These are phyloP conservation scores for Pichia insulana DNA, from an alignment of 805 yeast genomes.

Conservation along the genomic window DNA sequence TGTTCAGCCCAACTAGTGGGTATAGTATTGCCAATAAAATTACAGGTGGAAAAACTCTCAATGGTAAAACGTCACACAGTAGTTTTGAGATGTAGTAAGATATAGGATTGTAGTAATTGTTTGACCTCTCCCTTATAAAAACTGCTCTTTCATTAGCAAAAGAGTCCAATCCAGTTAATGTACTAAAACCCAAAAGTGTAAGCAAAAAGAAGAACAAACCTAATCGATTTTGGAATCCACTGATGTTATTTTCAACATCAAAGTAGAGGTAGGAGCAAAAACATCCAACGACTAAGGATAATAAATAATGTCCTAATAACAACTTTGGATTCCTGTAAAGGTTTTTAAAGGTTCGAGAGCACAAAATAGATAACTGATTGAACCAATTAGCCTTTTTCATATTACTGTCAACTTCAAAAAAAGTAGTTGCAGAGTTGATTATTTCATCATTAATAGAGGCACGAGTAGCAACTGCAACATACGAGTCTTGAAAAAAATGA, in stretches of 20 bases:
- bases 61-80: conserved; percentile 84
- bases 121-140: conserved; percentile 87
- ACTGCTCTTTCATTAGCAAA: conserved; percentile 84
- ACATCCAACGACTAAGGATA: conserved; percentile 67
- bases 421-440: conserved; percentile 10
- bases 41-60: conserved; percentile 87
- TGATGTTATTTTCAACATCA: conserved; percentile 75
- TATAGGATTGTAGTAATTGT: conserved; percentile 83
- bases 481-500: conserved; percentile 25
- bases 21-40: conserved; percentile 71
- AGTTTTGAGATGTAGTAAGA: conserved; percentile 83
- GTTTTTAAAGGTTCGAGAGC: conserved; percentile 85
- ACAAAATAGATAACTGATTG: conserved; percentile 63
- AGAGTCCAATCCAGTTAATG: conserved; percentile 84
- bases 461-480: conserved; percentile 32
- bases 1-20: conserved; percentile 82
- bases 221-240: conserved; percentile 93
- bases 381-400: conserved; percentile 48
- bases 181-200: conserved; percentile 89
- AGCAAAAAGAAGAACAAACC: conserved; percentile 88
- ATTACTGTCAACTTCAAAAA: conserved; percentile 23
- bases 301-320: conserved; percentile 73
- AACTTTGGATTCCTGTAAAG: conserved; percentile 86
- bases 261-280: conserved; percentile 84
- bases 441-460: conserved; percentile 28